Percentiles rank a stretch among this genome's conserved stretches.
phyloP scores from a whole-genome alignment of 2,329 filamentous ascomycete genomes.

The Ceratocystis huliohia region DNA sequence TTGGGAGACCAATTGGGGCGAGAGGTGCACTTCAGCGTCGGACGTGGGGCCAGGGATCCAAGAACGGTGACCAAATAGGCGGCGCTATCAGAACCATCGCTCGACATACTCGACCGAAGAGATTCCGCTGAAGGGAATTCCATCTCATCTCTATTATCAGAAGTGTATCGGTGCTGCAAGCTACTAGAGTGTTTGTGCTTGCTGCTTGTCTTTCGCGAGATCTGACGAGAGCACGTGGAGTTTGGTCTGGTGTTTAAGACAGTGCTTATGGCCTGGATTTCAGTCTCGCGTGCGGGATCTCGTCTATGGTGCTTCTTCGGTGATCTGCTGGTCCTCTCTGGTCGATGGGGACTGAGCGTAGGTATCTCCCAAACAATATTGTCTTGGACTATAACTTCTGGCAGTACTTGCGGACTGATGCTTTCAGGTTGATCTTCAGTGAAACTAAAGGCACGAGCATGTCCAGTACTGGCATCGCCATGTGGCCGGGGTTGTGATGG shows the following conservation, averaged over 20 bases:
- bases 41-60: constrained; percentile 71
- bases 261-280: constrained; percentile 74
- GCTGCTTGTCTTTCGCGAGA: constrained; percentile 38
- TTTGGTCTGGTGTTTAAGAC: constrained; percentile 41
- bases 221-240: constrained; percentile 48
- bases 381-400: constrained; percentile 13
- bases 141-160: constrained; percentile 37
- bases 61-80: constrained; percentile 72
- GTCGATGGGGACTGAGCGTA: constrained; percentile 17
- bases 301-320: constrained; percentile 12
- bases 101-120: constrained; percentile 63
- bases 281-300: constrained; percentile 68
- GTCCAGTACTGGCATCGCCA: background rate
- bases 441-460: constrained; percentile 46
- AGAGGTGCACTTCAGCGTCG: constrained; percentile 63
- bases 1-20: constrained; percentile 45
- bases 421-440: constrained; percentile 47
- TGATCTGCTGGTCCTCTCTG: constrained; percentile 13
- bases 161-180: constrained; percentile 34
- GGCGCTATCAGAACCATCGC: constrained; percentile 53
- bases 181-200: constrained; percentile 48
- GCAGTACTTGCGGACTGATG: constrained; percentile 32
- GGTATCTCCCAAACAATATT: constrained; percentile 19
- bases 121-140: constrained; percentile 59
- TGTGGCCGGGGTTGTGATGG: constrained; percentile 31